These are phyloP conservation scores for Emericellopsis cladophorae DNA, from an alignment of 2,329 filamentous ascomycete species.

Conservation along the genomic window DNA sequence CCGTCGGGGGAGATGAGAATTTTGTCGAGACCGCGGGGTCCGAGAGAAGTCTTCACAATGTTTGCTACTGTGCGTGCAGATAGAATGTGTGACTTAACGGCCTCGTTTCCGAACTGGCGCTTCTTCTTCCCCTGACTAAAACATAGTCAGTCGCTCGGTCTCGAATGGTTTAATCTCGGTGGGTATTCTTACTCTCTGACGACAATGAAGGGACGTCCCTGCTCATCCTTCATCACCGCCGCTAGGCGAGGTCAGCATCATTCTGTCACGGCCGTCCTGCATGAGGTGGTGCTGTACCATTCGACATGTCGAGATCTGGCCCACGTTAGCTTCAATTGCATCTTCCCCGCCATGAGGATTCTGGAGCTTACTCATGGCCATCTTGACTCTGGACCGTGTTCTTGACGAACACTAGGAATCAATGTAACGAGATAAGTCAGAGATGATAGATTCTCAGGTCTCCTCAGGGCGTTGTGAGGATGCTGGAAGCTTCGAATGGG, in stretches of 20 bases:
- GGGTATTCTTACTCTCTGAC: constrained; percentile 72
- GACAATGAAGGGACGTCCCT: constrained; percentile 93
- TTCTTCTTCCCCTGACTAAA: constrained; percentile 91
- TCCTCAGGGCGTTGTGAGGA: not conserved
- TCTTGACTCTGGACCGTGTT: constrained; percentile 16
- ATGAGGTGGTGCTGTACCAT: constrained; percentile 51
- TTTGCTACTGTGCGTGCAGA: constrained; percentile 92
- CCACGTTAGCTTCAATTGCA: constrained; percentile 19
- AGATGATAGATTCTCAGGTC: not conserved
- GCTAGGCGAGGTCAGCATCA: constrained; percentile 26
- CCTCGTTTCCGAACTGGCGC: constrained; percentile 90
- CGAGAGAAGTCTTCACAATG: constrained; percentile 94
- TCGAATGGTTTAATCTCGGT: too few species aligned
- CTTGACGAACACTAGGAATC: constrained; percentile 9
- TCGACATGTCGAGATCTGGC: constrained; percentile 69
- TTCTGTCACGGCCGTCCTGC: constrained; percentile 2
- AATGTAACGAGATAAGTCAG: constrained; percentile 1
- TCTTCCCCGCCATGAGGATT: constrained; percentile 5
- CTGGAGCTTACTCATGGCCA: constrained; percentile 24
- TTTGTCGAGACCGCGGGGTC: constrained; percentile 93
- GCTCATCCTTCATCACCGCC: constrained; percentile 86
- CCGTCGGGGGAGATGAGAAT: constrained; percentile 97
- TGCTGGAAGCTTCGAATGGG: constrained; percentile 11
- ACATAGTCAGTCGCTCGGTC: constrained; percentile 7
- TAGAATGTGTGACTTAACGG: constrained; percentile 96